Percentiles rank a stretch among this genome's conserved stretches.
These are phyloP conservation scores for Candida namnaoensis DNA, from an alignment of 805 yeast species.

Conservation along the genomic window DNA sequence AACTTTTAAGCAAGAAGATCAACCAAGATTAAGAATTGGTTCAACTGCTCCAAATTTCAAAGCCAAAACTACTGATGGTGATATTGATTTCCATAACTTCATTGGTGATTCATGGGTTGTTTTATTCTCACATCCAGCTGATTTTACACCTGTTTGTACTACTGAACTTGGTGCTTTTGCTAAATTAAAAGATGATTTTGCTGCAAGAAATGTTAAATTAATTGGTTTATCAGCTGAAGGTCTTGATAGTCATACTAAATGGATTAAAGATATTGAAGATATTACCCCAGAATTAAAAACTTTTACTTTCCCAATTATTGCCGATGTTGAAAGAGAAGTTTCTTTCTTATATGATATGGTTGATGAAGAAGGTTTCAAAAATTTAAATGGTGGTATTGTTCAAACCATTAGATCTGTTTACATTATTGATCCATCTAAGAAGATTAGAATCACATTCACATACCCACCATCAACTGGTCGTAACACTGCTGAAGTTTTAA, in stretches of 20 bases:
- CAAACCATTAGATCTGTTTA: slow-evolving; percentile 90
- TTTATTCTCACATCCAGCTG: slow-evolving; percentile 91
- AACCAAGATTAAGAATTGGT: slow-evolving; percentile 69
- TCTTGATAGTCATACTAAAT: slow-evolving; percentile 67
- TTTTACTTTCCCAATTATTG: slow-evolving; percentile 84
- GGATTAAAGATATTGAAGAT: slow-evolving; percentile 92
- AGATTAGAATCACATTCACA: slow-evolving; percentile 75
- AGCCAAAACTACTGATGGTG: slow-evolving; percentile 77
- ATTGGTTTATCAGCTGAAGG: slow-evolving; percentile 87
- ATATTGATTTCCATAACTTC: slow-evolving; percentile 80
- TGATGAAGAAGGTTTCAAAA: slow-evolving; percentile 75
- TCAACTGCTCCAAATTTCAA: slow-evolving; percentile 82
- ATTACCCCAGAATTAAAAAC: slow-evolving; percentile 57
- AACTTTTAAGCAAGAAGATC: slow-evolving; percentile 43
- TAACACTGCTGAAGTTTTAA: slow-evolving; percentile 85
- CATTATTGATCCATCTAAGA: slow-evolving; percentile 85
- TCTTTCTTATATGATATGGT: slow-evolving; percentile 83
- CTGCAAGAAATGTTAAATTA: slow-evolving; percentile 76
- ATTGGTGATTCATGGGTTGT: slow-evolving; percentile 83
- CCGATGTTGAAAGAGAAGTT: slow-evolving; percentile 78
- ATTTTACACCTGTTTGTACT: slow-evolving; percentile 95
- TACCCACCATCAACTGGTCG: slow-evolving; percentile 95
- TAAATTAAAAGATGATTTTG: slow-evolving; percentile 79
- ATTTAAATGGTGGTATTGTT: slow-evolving; percentile 63
- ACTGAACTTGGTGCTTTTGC: slow-evolving; percentile 95